Base-by-base conservation (phyloP, 2,329 filamentous ascomycete genomes). In the Aotearoamyces nothofagi region DNA sequence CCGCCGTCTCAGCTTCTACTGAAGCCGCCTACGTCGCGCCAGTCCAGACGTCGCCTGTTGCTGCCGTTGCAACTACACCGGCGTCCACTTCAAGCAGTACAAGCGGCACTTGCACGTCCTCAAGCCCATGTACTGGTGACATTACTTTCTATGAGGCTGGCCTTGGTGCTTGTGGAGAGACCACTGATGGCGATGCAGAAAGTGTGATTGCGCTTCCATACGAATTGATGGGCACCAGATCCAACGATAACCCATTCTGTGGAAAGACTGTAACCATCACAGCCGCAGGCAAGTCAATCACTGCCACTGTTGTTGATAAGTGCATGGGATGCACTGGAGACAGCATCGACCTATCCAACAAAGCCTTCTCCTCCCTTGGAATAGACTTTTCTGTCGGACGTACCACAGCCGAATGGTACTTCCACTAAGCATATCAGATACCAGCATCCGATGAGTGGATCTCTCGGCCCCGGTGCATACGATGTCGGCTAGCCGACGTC, bases 81-180 rank as follows among this genome's bases (percentile, higher is more conserved):
- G 19, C 19, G 7, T n/a, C 19, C 8, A 39, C 40, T 30, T 33
- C 31, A 34, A 33, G 38, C n/a, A n/a, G 16, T 29, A 41, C 32
- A 36, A n/a, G 37, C 32, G 36, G 46, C 17, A 39, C 42, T 29
- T 33, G 39, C 39, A 46, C 49, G 41, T 39, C 42, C 13, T 56
- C 51, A 27, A 44, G 45, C 15, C 49, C 41, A 16, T 60, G 52
- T 56, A 45, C 47, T 1, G 81, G 80, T 36, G 67, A 84, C 27
- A 62, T 82, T 40, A 90, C 82, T 34, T 86, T 69, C 61, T 92
- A 80, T 57, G 55, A 61, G 22, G 58, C 77, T 26, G 81, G 76
- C 23, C 47, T 78, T 6, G 76, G 77, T 34, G 54, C 75, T 13
- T 90, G 82, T 46, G 80, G 79, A 30, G 52, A 50, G 20, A 65